A percentile compares a stretch with the other conserved stretches of the same genome.
These are phyloP conservation scores for Candida maesae DNA, from an alignment of 805 yeast genomes.

Conservation along the genomic window DNA sequence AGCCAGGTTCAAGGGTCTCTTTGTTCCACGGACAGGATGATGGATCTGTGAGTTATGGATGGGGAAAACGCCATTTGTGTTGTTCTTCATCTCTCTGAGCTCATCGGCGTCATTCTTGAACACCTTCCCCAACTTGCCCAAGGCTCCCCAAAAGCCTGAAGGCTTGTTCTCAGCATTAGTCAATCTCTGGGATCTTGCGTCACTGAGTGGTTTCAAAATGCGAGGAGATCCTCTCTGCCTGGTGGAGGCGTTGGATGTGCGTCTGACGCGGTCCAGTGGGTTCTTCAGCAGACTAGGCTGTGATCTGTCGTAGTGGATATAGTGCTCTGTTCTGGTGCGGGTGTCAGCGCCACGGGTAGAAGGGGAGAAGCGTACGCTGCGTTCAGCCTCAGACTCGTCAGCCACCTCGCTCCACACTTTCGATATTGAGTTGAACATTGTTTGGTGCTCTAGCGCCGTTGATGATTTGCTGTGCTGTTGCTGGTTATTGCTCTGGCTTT, in stretches of 20 bases:
- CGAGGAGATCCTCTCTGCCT: slow-evolving; percentile 18
- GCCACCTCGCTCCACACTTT: slow-evolving; percentile 25
- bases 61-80: slow-evolving; percentile 23
- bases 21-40: slow-evolving; percentile 2
- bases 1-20: slow-evolving; percentile 14
- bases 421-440: slow-evolving; percentile 22
- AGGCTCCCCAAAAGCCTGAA: slow-evolving; percentile 11
- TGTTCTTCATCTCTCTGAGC: slow-evolving; percentile 20
- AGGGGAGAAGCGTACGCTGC: slow-evolving; percentile 16
- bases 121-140: slow-evolving; percentile 21
- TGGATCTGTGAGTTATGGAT: background rate
- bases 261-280: slow-evolving; percentile 10
- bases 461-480: background rate
- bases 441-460: background rate
- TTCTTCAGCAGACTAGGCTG: slow-evolving; percentile 1
- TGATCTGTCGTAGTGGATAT: slow-evolving; percentile 17
- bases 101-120: slow-evolving; percentile 19
- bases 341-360: slow-evolving; percentile 4
- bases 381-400: slow-evolving; percentile 13
- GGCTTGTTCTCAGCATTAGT: slow-evolving; percentile 12
- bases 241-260: background rate
- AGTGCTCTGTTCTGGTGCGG: slow-evolving; percentile 8
- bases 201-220: slow-evolving; percentile 18
- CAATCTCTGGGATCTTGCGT: slow-evolving; percentile 5
- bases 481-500: too few relatives aligned